Evolutionary conservation across 192 early-diverging fungal species (phyloP), one percentile per base, ranked within the genome.

Genomic region (Funneliformis mosseae): DNA sequence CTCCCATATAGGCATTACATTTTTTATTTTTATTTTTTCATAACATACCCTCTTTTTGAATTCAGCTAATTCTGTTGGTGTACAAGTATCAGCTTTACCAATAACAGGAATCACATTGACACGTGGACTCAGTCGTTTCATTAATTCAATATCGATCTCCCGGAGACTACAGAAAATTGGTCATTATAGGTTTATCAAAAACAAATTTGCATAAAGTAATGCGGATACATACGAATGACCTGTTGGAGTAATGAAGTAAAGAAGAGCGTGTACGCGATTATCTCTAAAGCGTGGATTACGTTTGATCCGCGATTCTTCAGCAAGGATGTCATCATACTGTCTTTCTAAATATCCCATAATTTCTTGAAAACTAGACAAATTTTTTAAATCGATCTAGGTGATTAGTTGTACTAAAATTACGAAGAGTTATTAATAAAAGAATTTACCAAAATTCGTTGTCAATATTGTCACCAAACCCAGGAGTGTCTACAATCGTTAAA

Each of bases 221-320:
- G 76, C 12, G 8, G 62, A 86, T 59, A 77, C 82, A 77, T 89
- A 91, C 89, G 94, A 90, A 88, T 98, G 97, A 43, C 98, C 98
- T 46, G 97, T 97, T 25, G 98, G 97, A 41, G 94, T 90, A 81
- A 99, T 97, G 84, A 99, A 99, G 90, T 99, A 99, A 74, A 99
- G 88, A 28, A 98, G 90, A 21, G 94, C 95, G 83, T 99, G 98
- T 39, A 99, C 91, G 73, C 98, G 92, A 88, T 95, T 95, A 87
- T 99, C 98, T 39, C 85, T 81, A 89, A 97, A 98, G 83, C 96
- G 90, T 74, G 92, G 88, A 81, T 94, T 95, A 84, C 93, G 92
- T 84, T 93, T 94, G 84, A 94, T 93, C 76, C 92, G 83, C 80
- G 92, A 92, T 84, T 96, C 94, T 83, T 98, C 95, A 10, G 96